Conservation (phyloP, 176 grass and related monocot species). For the Oryza glumipatula region DNA sequence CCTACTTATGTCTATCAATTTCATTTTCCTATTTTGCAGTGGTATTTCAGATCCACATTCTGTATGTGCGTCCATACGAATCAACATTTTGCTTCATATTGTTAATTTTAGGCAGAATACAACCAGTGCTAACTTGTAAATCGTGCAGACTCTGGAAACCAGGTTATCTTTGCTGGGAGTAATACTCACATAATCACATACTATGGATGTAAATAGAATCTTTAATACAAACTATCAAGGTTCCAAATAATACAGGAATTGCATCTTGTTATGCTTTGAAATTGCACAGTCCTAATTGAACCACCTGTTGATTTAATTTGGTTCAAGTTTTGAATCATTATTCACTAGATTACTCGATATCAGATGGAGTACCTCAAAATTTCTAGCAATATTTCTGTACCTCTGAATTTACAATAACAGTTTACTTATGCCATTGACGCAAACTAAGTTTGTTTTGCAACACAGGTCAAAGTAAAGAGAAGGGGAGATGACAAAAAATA, state of each 20-base stretch:
- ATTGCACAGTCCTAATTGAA: neutral
- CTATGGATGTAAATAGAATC: neutral
- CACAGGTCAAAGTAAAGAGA: conserved; percentile 93
- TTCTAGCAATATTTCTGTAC: too few relatives aligned
- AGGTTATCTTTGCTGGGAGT: neutral
- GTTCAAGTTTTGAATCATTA: too few relatives aligned
- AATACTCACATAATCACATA: conserved; percentile 32
- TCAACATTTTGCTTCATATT: neutral
- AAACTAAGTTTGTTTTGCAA: conserved; percentile 18
- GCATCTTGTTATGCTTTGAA: neutral
- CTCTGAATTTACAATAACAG: too few relatives aligned
- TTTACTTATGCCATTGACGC: conserved; percentile 17
- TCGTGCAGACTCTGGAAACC: neutral
- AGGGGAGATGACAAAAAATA: conserved; percentile 98
- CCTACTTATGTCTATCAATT: conserved; percentile 15
- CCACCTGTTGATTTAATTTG: neutral
- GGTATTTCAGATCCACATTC: neutral
- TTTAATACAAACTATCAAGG: neutral
- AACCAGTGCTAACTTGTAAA: neutral
- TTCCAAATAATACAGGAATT: conserved; percentile 21
- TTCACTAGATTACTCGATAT: too few relatives aligned
- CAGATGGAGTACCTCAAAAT: too few relatives aligned
- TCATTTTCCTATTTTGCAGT: conserved; percentile 12
- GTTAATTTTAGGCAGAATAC: conserved; percentile 14
- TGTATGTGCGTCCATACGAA: neutral